Conservation (phyloP, 169 alveolate species). For the Plasmodium chabaudi region DNA sequence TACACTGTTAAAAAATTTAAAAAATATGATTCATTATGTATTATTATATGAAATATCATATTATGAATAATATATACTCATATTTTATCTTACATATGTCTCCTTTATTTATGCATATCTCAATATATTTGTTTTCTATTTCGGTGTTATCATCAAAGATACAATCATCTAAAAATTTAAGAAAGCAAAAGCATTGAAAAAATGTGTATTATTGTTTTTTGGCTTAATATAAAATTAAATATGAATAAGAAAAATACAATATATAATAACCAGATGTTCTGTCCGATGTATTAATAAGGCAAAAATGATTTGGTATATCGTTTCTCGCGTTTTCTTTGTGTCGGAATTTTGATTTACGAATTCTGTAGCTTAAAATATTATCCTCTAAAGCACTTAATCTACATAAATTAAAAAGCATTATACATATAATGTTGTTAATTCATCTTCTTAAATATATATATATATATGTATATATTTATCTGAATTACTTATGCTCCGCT, state of each 20-base stretch:
- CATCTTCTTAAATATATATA: slow-evolving; percentile 8
- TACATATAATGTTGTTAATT: background rate
- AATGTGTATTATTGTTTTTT: slow-evolving; percentile 6
- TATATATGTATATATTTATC: slow-evolving; percentile 10
- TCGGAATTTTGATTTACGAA: slow-evolving; percentile 30
- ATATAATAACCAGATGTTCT: slow-evolving; percentile 38
- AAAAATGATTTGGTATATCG: slow-evolving; percentile 72
- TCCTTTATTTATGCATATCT: slow-evolving; percentile 57
- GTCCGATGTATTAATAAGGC: slow-evolving; percentile 51
- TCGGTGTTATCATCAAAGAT: slow-evolving; percentile 38
- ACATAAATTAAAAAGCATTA: background rate
- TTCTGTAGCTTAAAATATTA: slow-evolving; percentile 59
- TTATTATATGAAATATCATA: slow-evolving; percentile 23
- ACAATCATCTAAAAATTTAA: slow-evolving; percentile 54
- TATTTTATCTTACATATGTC: slow-evolving; percentile 42
- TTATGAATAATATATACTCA: background rate
- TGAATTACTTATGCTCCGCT: slow-evolving; percentile 55
- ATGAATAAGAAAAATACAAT: slow-evolving; percentile 24
- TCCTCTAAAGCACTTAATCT: slow-evolving; percentile 58
- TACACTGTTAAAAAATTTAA: slow-evolving; percentile 40
- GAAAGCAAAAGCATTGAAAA: slow-evolving; percentile 20
- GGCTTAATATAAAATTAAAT: slow-evolving; percentile 2
- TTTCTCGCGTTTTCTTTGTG: slow-evolving; percentile 23
- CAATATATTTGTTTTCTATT: slow-evolving; percentile 53
- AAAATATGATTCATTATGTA: background rate